Conservation (phyloP, 768 basidiomycete species). For the Ramaria rubella region DNA sequence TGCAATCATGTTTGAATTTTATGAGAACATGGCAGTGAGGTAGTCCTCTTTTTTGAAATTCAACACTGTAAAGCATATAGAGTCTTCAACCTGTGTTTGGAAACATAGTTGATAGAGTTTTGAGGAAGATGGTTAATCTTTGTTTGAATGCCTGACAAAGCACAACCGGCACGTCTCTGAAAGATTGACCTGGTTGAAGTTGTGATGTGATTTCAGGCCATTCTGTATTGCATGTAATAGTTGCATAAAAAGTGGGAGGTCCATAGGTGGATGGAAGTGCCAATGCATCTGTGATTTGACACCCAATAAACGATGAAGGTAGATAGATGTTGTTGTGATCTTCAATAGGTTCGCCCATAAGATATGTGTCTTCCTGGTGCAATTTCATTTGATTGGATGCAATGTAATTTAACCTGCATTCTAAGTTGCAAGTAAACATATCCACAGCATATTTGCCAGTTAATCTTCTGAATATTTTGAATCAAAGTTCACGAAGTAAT, state of each 20-base stretch:
- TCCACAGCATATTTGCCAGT: slow-evolving; percentile 32
- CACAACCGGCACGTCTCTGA: too few species aligned
- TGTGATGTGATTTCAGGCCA: too few species aligned
- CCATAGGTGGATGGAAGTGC: slow-evolving; percentile 27
- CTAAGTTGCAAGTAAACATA: slow-evolving; percentile 33
- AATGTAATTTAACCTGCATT: too few species aligned
- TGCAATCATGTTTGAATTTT: slow-evolving; percentile 23
- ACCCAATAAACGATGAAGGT: too few species aligned
- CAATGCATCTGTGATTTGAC: slow-evolving; percentile 33
- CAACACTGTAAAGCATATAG: not conserved
- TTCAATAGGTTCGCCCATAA: too few species aligned
- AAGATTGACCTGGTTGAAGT: slow-evolving; percentile 9
- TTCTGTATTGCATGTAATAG: too few species aligned
- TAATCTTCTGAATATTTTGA: slow-evolving; percentile 15
- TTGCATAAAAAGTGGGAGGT: too few species aligned
- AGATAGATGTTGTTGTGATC: too few species aligned
- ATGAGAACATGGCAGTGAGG: slow-evolving; percentile 38
- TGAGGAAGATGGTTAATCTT: slow-evolving; percentile 21
- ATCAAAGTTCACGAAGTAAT: not conserved
- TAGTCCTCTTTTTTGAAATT: slow-evolving; percentile 23
- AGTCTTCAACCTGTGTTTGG: too few species aligned
- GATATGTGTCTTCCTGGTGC: slow-evolving; percentile 23
- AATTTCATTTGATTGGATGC: slow-evolving; percentile 24
- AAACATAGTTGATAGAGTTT: too few species aligned
- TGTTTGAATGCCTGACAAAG: slow-evolving; percentile 32